Evolutionary conservation across 352 stramenopile species (phyloP), one percentile per base, ranked within the genome.

Genomic region (Thalassiosira oceanica): DNA sequence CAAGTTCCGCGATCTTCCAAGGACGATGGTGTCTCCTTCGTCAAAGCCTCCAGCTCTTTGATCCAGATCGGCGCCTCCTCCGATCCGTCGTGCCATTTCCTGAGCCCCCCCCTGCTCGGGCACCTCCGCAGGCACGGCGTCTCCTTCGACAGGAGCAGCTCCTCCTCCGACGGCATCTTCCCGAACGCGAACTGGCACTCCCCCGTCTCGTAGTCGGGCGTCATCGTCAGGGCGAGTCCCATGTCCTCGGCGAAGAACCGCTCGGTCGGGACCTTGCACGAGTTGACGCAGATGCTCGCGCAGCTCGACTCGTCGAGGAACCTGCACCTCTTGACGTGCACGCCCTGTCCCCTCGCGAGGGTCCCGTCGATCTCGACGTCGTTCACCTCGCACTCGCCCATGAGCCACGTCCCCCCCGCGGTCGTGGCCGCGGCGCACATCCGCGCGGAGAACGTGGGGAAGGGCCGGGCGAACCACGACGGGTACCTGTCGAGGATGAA

Each of bases 161-260:
- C 74, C 52, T 86, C 67, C 42, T 70, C 46, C 3, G 80, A 78
- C 10, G 87, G 87, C 13, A 67, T 48, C 24, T 73, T 57, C 11
- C 87, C 87, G 76, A 91, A 93, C 5, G 56, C 45, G 79, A 92
- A 93, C 42, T 87, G 83, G 49, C 89, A 94, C 65, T 89, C 88
- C 61, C 87, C 85, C 37, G 88, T 93, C 46, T 93, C 79, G 80
- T 95, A 95, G 71, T 95, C 77, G 1, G 90, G 90, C 39, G 79
- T 89, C 78, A 95, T 94, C 36, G 85, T 91, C 29, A 95, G 53
- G 2, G 84, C 71, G 24, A 95, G 46, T 6, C 88, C 88, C 88
- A 95, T 94, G 69, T 94, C 86, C 57, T 93, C 61, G 8, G 72
- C 56, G 61, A 95, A 93, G 60, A 94, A 95, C 8, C 87, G 80